A percentile compares a stretch with the other conserved stretches of the same genome.
These are phyloP conservation scores for Davidsoniella australis DNA, from an alignment of 2,329 filamentous ascomycete genomes.

Conservation along the genomic window DNA sequence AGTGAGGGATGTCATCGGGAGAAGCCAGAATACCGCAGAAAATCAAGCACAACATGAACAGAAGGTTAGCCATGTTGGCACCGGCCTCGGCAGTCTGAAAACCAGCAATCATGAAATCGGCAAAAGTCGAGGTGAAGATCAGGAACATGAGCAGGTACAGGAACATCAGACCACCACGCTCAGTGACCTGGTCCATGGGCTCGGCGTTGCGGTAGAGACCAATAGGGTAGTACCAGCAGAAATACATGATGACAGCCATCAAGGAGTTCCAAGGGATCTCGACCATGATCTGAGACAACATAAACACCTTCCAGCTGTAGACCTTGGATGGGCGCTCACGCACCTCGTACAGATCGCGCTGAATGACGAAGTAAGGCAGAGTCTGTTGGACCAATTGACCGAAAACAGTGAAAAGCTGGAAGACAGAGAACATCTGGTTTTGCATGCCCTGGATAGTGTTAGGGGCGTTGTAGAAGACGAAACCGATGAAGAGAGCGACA, in stretches of 20 bases:
- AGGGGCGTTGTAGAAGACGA: conserved; percentile 58
- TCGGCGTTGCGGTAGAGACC: conserved; percentile 57
- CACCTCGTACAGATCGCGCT: conserved; percentile 68
- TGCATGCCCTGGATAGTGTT: conserved; percentile 63
- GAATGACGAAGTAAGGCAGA: conserved; percentile 74
- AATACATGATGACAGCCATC: conserved; percentile 59
- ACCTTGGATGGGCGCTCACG: conserved; percentile 72
- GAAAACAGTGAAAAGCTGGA: conserved; percentile 71
- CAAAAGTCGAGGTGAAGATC: conserved; percentile 67
- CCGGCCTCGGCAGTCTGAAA: conserved; percentile 60
- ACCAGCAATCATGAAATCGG: conserved; percentile 58
- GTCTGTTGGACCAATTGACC: conserved; percentile 63
- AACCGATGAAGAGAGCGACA: conserved; percentile 60
- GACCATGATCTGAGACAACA: conserved; percentile 66
- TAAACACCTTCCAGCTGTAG: conserved; percentile 74
- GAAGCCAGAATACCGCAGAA: conserved; percentile 61
- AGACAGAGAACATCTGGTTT: conserved; percentile 75
- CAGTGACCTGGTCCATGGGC: conserved; percentile 39
- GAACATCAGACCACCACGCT: conserved; percentile 66
- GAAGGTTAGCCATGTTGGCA: conserved; percentile 57
- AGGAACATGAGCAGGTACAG: conserved; percentile 60
- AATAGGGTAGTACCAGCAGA: conserved; percentile 75
- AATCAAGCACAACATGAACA: conserved; percentile 56
- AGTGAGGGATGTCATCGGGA: conserved; percentile 45
- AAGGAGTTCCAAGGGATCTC: conserved; percentile 75